Evolutionary conservation across 306 rosid species (phyloP), one percentile per base, ranked within the genome.

Genomic region (Cucurbita pepo): DNA sequence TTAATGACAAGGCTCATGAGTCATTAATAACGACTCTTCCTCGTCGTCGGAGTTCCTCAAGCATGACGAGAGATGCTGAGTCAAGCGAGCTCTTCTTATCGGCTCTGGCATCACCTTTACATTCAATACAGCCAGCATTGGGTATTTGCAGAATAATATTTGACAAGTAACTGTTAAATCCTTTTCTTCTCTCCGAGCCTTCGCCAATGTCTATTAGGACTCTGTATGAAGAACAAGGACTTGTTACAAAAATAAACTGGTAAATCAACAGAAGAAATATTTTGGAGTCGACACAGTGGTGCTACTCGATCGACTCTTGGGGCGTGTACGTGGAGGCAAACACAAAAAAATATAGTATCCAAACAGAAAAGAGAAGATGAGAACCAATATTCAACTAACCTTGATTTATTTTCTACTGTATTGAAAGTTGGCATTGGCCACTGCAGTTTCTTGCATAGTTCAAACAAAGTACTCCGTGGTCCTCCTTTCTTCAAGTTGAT

Each of bases 41-140:
- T 13, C 6, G 81, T 54, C 79, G 53, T 45, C 79, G 81, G 30
- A 94, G 91, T 83, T 91, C 88, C 48, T 89, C 6, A 60, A 94
- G 88, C 88, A 89, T 77, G 74, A 36, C n/a, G 40, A 91, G 53
- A 0, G 96, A 92, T 0, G 92, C 96, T 8, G 97, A 86, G 79
- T 89, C 99, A 25, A 45, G 63, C 11, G 99, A 89, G 72, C 88
- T 86, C 85, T 88, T 91, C 86, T 95, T 95, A 69, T 91, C 97
- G 9, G 84, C 76, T 76, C 91, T 88, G 47, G 87, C 88, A 61
- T 86, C 92, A 69, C 99, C 99, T 73, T 67, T 18, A 83, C 96
- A 85, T 71, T 85, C 84, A 38, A 89, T 67, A 48, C 74, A 54
- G 75, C 89, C 88, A n/a, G 50, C 61, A 58, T 79, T 81, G 41